A percentile compares a stretch with the other conserved stretches of the same genome.
These are phyloP conservation scores for Podospora pseudoanserina DNA, from an alignment of 495 filamentous ascomycete species.

Conservation along the genomic window DNA sequence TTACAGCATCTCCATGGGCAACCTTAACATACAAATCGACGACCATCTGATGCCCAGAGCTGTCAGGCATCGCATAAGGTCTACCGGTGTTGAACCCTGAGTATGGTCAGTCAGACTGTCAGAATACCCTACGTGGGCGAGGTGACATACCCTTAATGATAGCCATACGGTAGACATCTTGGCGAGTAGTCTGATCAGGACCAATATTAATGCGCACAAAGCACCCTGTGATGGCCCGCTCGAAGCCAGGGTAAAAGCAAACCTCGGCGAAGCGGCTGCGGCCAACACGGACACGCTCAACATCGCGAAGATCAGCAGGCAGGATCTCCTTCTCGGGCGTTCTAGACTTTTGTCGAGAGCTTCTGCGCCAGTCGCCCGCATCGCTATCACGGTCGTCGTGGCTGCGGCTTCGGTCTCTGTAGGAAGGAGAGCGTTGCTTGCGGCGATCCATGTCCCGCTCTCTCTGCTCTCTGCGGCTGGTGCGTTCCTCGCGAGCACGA, in stretches of 20 bases:
- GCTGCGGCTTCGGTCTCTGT: constrained; percentile 33
- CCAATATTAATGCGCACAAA: constrained; percentile 80
- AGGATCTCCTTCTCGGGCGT: constrained; percentile 49
- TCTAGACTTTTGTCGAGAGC: constrained; percentile 40
- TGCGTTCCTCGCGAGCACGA: constrained; percentile 78
- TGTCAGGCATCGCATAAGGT: constrained; percentile 71
- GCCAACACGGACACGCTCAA: constrained; percentile 77
- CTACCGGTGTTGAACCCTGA: constrained; percentile 71
- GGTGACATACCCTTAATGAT: constrained; percentile 69
- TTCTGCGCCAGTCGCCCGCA: constrained; percentile 56
- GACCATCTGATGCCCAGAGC: constrained; percentile 65
- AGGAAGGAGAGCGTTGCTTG: constrained; percentile 44
- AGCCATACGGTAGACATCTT: constrained; percentile 77
- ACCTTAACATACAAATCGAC: constrained; percentile 73
- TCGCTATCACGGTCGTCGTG: constrained; percentile 78
- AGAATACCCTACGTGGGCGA: background rate
- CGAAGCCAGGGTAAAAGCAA: constrained; percentile 87
- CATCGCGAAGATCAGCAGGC: constrained; percentile 69
- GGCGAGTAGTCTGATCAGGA: constrained; percentile 59
- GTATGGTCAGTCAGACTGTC: constrained; percentile 3
- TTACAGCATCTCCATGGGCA: constrained; percentile 71
- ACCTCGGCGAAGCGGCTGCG: constrained; percentile 76
- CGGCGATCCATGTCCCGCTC: constrained; percentile 63
- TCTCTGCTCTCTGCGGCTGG: constrained; percentile 67
- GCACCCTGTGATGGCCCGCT: constrained; percentile 70